A percentile compares a stretch with the other conserved stretches of the same genome.
phyloP scores from a whole-genome alignment of 768 basidiomycete genomes.

The Naematelia encephala region DNA sequence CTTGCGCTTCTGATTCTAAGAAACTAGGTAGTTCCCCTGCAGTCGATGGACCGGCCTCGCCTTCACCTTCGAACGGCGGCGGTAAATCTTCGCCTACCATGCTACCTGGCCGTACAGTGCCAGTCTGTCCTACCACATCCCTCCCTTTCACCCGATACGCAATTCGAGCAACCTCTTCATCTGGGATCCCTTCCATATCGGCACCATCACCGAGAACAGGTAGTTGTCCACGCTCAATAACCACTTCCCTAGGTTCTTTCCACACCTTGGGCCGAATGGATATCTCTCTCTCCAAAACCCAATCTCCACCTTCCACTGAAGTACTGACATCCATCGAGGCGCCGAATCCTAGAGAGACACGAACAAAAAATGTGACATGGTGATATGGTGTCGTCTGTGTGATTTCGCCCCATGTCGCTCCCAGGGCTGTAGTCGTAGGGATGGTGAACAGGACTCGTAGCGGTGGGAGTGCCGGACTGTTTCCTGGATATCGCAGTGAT shows the following conservation, averaged over 20 bases:
- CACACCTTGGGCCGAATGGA: slow-evolving; percentile 29
- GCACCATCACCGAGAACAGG: slow-evolving; percentile 15
- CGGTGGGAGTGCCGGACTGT: slow-evolving; percentile 64
- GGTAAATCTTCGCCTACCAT: slow-evolving; percentile 24
- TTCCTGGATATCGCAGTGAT: slow-evolving; percentile 78
- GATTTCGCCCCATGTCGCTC: slow-evolving; percentile 65
- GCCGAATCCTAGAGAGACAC: slow-evolving; percentile 68
- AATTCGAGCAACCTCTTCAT: slow-evolving; percentile 30
- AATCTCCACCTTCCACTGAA: slow-evolving; percentile 11
- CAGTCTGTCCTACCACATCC: slow-evolving; percentile 42
- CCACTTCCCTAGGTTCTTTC: slow-evolving; percentile 26
- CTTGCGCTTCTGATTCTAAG: slow-evolving; percentile 34
- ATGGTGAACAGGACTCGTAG: slow-evolving; percentile 64
- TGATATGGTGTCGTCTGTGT: slow-evolving; percentile 80
- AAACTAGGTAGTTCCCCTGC: slow-evolving; percentile 30
- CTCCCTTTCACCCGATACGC: slow-evolving; percentile 46
- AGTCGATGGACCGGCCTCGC: slow-evolving; percentile 16
- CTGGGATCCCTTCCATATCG: background rate
- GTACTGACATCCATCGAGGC: slow-evolving; percentile 47
- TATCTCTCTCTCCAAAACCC: slow-evolving; percentile 24
- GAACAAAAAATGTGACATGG: slow-evolving; percentile 71
- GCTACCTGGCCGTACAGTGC: slow-evolving; percentile 27
- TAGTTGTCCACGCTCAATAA: slow-evolving; percentile 22
- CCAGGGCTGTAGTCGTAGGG: slow-evolving; percentile 52
- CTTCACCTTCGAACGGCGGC: slow-evolving; percentile 36